Percentiles rank a stretch among this genome's conserved stretches.
These are phyloP conservation scores for Dothiorella sarmentorum DNA, from an alignment of 2,329 filamentous ascomycete species.

Conservation along the genomic window DNA sequence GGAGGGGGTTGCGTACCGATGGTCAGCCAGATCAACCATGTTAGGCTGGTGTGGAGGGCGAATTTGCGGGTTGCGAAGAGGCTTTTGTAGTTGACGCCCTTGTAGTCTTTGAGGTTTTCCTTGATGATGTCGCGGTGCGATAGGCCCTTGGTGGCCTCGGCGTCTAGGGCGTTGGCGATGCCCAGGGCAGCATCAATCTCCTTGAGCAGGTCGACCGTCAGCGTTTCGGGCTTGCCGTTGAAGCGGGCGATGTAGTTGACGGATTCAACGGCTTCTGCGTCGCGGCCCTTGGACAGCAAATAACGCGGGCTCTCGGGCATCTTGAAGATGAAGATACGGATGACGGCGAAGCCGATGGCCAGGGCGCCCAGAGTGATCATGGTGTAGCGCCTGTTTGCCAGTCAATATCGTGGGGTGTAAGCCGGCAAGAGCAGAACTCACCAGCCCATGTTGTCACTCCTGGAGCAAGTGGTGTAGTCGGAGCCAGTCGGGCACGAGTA, in stretches of 20 bases:
- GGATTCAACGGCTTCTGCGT: slow-evolving; percentile 47
- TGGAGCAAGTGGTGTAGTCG: slow-evolving; percentile 36
- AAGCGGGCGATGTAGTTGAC: slow-evolving; percentile 46
- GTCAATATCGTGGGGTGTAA: not conserved
- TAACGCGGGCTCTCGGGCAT: slow-evolving; percentile 50
- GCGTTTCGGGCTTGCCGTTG: slow-evolving; percentile 27
- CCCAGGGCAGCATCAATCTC: slow-evolving; percentile 28
- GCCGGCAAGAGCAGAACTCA: slow-evolving; percentile 6
- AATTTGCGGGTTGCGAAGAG: slow-evolving; percentile 29
- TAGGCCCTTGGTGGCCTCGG: slow-evolving; percentile 19
- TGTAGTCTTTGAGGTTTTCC: slow-evolving; percentile 30
- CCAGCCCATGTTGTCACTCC: slow-evolving; percentile 49
- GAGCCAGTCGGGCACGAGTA: slow-evolving; percentile 34
- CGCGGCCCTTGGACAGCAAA: slow-evolving; percentile 43
- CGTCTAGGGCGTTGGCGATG: not conserved
- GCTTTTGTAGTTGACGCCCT: slow-evolving; percentile 26
- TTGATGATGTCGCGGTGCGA: slow-evolving; percentile 28
- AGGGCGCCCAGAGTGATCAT: slow-evolving; percentile 39
- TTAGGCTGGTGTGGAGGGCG: slow-evolving; percentile 33
- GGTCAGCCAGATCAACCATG: slow-evolving; percentile 44
- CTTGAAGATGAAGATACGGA: slow-evolving; percentile 48
- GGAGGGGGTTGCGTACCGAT: slow-evolving; percentile 28
- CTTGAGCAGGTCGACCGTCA: slow-evolving; percentile 32
- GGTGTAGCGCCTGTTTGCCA: slow-evolving; percentile 17
- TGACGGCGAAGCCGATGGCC: slow-evolving; percentile 43